A percentile compares a stretch with the other conserved stretches of the same genome.
Evolutionary conservation across 2,329 filamentous ascomycete species (phyloP).

Genomic region (Fusarium paranaense): DNA sequence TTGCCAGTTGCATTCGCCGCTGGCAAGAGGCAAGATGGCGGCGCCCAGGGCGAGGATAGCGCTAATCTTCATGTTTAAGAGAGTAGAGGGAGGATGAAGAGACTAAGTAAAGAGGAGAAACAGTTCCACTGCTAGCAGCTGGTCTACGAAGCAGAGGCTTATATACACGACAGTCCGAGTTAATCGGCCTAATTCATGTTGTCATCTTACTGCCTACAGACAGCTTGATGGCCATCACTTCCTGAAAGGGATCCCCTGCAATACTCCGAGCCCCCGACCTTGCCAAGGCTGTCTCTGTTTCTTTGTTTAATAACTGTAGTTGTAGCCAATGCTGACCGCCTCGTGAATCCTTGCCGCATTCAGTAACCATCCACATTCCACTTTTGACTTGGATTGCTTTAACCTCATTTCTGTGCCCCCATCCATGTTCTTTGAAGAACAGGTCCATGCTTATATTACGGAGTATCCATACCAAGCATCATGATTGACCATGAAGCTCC

Average conservation of each 20-base stretch:
- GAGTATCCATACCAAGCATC: neutral
- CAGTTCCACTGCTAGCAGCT: neutral
- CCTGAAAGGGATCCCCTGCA: neutral
- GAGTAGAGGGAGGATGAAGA: neutral
- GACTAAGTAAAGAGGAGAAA: neutral
- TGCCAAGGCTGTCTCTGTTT: neutral
- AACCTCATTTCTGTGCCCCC: neutral
- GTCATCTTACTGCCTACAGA: neutral
- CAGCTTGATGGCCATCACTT: neutral
- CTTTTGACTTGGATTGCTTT: neutral
- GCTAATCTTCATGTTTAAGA: neutral
- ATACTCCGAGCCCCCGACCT: neutral
- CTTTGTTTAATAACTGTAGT: no score
- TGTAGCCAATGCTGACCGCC: neutral
- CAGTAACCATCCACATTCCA: neutral
- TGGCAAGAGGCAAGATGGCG: neutral
- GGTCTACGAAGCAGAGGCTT: neutral
- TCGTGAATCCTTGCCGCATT: neutral
- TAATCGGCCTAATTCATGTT: neutral
- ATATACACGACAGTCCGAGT: neutral
- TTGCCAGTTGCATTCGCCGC: neutral
- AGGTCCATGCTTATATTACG: neutral
- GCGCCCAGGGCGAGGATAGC: neutral
- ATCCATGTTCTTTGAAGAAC: no score
- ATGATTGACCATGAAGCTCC: neutral